Evolutionary conservation across 2,329 filamentous ascomycete species (phyloP).

Genomic region (Metarhizium sp.): DNA sequence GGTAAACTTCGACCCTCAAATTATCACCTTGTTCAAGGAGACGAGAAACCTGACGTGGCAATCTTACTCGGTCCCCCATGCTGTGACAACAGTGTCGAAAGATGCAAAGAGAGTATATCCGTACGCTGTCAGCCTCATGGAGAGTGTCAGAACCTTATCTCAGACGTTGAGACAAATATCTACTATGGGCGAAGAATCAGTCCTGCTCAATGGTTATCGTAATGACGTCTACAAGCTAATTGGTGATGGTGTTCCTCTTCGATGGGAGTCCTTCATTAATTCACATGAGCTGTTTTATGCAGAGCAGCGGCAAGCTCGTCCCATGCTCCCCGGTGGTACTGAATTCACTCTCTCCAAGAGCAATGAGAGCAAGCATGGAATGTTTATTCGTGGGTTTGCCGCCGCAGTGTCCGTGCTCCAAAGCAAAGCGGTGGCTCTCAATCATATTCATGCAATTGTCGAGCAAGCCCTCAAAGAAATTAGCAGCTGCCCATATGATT

Average conservation of each 20-base stretch:
- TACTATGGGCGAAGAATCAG: constrained; percentile 77
- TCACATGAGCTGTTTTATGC: constrained; percentile 79
- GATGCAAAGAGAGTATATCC: constrained; percentile 98
- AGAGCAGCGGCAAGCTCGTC: constrained; percentile 36
- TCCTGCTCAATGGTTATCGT: constrained; percentile 81
- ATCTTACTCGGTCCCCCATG: constrained; percentile 87
- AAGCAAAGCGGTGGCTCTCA: constrained; percentile 71
- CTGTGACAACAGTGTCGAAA: constrained; percentile 91
- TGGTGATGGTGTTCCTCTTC: constrained; percentile 75
- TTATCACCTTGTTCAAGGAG: constrained; percentile 97
- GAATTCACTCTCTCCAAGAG: constrained; percentile 40
- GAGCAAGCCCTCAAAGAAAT: constrained; percentile 79
- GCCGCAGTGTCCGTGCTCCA: constrained; percentile 80
- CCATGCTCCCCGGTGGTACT: constrained; percentile 25
- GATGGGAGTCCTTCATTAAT: constrained; percentile 98
- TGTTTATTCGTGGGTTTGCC: constrained; percentile 92
- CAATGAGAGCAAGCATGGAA: constrained; percentile 84
- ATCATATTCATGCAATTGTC: constrained; percentile 67
- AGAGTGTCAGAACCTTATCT: constrained; percentile 88
- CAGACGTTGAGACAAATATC: constrained; percentile 80
- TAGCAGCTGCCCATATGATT: constrained; percentile 73
- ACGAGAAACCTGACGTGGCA: constrained; percentile 94
- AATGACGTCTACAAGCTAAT: constrained; percentile 83
- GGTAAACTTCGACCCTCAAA: constrained; percentile 95
- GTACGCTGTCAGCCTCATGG: constrained; percentile 96